Conservation (phyloP, 2,329 filamentous ascomycete genomes). For the Aureobasidium uvarum region DNA sequence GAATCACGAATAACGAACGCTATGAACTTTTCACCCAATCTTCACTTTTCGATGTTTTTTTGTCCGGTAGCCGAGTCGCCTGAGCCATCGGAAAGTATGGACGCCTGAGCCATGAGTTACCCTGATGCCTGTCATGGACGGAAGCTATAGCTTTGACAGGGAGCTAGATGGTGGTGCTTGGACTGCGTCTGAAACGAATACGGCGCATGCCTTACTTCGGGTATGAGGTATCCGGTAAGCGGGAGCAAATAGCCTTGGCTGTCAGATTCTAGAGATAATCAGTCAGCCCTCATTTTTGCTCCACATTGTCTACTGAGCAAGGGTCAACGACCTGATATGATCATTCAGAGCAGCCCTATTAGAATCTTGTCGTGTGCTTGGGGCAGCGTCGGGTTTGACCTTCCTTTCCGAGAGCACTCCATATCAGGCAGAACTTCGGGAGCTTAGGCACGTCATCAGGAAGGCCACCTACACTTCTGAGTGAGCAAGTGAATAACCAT, state of each 20-base stretch:
- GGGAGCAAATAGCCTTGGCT: not conserved
- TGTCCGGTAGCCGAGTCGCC: not conserved
- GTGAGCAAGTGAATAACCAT: not conserved
- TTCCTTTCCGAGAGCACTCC: not conserved
- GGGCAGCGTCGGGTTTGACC: not conserved
- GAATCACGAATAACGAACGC: conserved; percentile 11
- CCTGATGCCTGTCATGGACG: conserved; percentile 9
- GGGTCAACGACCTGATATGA: too few relatives aligned
- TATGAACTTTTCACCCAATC: not conserved
- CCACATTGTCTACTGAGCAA: not conserved
- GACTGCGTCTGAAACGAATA: conserved; percentile 9
- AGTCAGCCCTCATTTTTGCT: not conserved
- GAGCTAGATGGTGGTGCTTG: conserved; percentile 4
- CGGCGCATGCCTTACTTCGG: conserved; percentile 7
- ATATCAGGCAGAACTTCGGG: conserved; percentile 23
- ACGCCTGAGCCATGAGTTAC: conserved; percentile 8
- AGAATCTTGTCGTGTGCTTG: not conserved
- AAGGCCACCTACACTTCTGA: not conserved
- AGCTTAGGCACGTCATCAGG: conserved; percentile 8
- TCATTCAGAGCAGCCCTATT: not conserved
- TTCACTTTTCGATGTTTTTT: not conserved
- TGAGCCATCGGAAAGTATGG: not conserved
- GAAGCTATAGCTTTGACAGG: conserved; percentile 14
- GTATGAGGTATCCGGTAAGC: not conserved
- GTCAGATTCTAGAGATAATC: not conserved